These are phyloP conservation scores for Sparassis latifolia DNA, from an alignment of 1,284 basidiomycete genomes.

Conservation along the genomic window DNA sequence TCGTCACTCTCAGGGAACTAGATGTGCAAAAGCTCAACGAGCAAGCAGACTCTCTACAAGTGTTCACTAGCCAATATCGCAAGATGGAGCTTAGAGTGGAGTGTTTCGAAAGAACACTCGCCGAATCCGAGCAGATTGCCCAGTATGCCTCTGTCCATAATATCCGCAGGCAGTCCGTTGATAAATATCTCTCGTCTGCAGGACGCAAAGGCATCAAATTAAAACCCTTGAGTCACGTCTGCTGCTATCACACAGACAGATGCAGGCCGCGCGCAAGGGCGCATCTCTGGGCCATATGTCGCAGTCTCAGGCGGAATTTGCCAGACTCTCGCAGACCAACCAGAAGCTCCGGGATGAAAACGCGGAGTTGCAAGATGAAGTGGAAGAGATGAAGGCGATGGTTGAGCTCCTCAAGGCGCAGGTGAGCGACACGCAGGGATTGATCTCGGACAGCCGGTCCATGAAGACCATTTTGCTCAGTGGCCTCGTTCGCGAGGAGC, in stretches of 20 bases:
- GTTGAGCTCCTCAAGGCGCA: conserved; percentile 59
- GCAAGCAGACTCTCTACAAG: conserved; percentile 49
- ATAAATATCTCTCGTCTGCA: conserved; percentile 18
- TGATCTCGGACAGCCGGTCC: conserved; percentile 1
- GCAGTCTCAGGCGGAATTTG: conserved; percentile 38
- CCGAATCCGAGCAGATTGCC: conserved; percentile 44
- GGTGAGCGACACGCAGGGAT: conserved; percentile 32
- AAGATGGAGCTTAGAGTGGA: conserved; percentile 60
- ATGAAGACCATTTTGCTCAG: too few species aligned
- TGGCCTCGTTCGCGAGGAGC: too few species aligned
- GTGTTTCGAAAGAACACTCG: conserved; percentile 44
- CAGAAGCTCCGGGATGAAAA: conserved; percentile 51
- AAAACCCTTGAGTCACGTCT: conserved; percentile 53
- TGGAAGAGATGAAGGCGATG: conserved; percentile 68
- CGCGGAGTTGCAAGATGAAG: conserved; percentile 48
- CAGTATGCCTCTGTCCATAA: conserved; percentile 35
- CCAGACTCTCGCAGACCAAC: conserved; percentile 38
- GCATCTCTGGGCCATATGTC: conserved; percentile 33
- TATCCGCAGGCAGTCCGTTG: not conserved
- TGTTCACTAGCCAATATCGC: conserved; percentile 48
- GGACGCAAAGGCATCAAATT: conserved; percentile 48
- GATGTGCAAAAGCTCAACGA: conserved; percentile 68
- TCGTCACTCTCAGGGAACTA: conserved; percentile 44
- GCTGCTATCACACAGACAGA: conserved; percentile 28
- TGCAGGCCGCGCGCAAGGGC: conserved; percentile 28